Base-by-base conservation (phyloP, 2,329 filamentous ascomycete species). In the Fusarium foetens region DNA sequence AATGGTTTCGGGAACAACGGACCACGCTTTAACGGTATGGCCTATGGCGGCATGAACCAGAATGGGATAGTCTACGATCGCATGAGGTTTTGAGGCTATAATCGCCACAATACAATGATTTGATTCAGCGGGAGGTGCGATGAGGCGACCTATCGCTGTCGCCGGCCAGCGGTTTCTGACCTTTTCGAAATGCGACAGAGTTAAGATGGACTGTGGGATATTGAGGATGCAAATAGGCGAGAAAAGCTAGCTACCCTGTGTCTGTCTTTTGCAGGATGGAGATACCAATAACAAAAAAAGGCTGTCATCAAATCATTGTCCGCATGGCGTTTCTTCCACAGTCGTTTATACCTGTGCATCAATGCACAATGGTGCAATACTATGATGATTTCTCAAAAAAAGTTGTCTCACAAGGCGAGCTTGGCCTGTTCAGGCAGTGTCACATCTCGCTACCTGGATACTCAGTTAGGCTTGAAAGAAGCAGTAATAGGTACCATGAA, bases 241-340 rank as follows among this genome's bases (percentile, higher is more conserved):
- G 19, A 36, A 33, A 21, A 25, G 38, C 38, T 61, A 66, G 48
- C 52, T 55, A 70, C 69, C 52, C 65, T 72, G 43, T 48, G 46
- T 54, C 46, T 70, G 52, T 53, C 54, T 29, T 66, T 53, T 41
- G 27, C 42, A 43, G 39, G 59, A 43, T 57, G 45, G 55, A 73
- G 70, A 73, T 71, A 73, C 70, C 70, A 73, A 73, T 49, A 36
- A 64, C 43, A 58, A 57, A 72, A 41, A 49, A 66, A 52, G n/a
- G 23, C n/a, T 41, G 55, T 21, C 11, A 63, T 38, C 39, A 49
- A 29, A 31, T 39, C 23, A 21, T 33, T 25, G 10, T 39, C 17
- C 14, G 35, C 25, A n/a, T 35, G 16, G 46, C 4, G 27, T 27
- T 35, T 51, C 21, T 35, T 16, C 23, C 31, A 10, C 19, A 35